Evolutionary conservation across 2,329 filamentous ascomycete genomes (phyloP), one percentile per base, ranked within the genome.

Genomic region (Phialophora macrospora): DNA sequence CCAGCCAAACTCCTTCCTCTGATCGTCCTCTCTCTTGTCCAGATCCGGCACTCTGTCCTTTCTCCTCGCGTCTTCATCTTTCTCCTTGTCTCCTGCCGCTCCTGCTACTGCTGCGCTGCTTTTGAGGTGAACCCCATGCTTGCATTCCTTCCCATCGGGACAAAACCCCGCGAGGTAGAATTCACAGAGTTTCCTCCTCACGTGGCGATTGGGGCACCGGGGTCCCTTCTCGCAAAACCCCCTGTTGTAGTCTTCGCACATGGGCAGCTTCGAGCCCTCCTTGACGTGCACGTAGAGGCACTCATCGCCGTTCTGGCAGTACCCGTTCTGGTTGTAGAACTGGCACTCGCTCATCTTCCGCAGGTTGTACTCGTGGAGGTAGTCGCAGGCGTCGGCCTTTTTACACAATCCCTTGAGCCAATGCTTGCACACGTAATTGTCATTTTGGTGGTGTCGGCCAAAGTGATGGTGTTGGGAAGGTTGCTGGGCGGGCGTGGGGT

Each of bases 321-420:
- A 97, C 63, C 92, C 92, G 75, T 95, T 96, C 67, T 93, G 87
- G 64, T 93, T 89, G 80, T 94, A 98, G 79, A 97, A 96, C 75
- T 96, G 96, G 81, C 95, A 99, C 81, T 98, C 95, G 69, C 95
- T 93, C 92, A 98, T 98, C 79, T 95, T 93, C 70, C 95, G 89
- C 72, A 99, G 86, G 80, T 99, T 98, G 83, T 97, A 99, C 80
- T 98, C 95, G 84, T 99, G 95, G 56, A 98, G 84, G 75, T 98
- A 99, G 82, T 99, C 95, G 87, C 95, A 99, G 72, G 88, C 87
- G 75, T 97, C 90, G 74, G 94, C 95, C 80, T 98, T 98, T 77
- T 99, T 99, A 84, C 95, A 99, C 22, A 99, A 87, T 0, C 93
- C 94, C 70, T 96, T 91, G 75, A 98, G 88, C 89, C 95, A 98